Evolutionary conservation across 2,329 filamentous ascomycete species (phyloP).

Genomic region (Cordyceps cicadae): DNA sequence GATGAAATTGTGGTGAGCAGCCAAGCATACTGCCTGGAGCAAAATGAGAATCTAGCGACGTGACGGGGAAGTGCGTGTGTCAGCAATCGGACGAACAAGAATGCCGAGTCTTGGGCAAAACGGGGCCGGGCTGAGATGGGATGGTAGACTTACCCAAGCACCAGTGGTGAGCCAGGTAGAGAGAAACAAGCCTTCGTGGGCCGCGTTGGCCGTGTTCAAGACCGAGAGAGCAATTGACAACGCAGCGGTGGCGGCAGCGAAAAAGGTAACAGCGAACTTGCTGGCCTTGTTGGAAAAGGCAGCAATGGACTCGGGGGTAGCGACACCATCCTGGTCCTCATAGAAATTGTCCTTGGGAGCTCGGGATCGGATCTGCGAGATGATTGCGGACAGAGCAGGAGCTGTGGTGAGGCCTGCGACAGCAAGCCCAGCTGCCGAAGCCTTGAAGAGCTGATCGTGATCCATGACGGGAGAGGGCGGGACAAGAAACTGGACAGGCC

Average conservation of each 20-base stretch:
- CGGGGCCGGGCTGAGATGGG: background rate
- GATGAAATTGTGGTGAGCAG: conserved; percentile 41
- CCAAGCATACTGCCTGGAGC: conserved; percentile 43
- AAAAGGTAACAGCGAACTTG: conserved; percentile 45
- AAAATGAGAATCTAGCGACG: conserved; percentile 38
- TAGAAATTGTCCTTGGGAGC: conserved; percentile 44
- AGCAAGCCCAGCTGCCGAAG: conserved; percentile 26
- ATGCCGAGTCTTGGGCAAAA: background rate
- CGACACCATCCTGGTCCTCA: conserved; percentile 61
- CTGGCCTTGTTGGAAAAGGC: conserved; percentile 54
- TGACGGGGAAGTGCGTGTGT: background rate
- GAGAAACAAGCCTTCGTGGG: conserved; percentile 33
- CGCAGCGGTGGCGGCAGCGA: conserved; percentile 45
- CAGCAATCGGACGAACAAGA: background rate
- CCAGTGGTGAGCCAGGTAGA: conserved; percentile 53
- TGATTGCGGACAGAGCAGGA: conserved; percentile 28
- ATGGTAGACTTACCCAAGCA: conserved; percentile 50
- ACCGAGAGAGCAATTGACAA: conserved; percentile 50
- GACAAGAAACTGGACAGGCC: background rate
- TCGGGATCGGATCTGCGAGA: conserved; percentile 27
- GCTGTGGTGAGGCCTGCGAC: conserved; percentile 28
- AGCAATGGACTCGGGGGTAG: conserved; percentile 53
- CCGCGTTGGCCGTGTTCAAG: conserved; percentile 34
- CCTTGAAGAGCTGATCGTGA: conserved; percentile 2
- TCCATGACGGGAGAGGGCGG: conserved; percentile 4